Conservation (phyloP, 2,329 filamentous ascomycete genomes). For the Tolypocladium cylindrosporum region DNA sequence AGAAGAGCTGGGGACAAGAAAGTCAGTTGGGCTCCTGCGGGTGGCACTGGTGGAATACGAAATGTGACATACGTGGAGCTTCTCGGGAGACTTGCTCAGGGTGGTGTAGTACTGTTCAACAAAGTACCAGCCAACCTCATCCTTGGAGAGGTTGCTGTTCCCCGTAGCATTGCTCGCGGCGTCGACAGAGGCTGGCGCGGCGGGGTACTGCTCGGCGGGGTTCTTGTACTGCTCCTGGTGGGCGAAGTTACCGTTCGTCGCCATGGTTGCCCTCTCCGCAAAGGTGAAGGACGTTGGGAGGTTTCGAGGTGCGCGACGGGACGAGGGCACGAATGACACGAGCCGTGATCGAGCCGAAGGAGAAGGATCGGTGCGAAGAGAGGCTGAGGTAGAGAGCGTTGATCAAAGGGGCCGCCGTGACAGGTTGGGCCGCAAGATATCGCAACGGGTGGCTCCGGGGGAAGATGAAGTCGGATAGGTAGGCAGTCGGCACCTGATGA, state of each 20-base stretch:
- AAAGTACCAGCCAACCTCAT: conserved; percentile 98
- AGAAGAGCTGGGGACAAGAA: conserved; percentile 58
- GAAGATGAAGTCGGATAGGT: not conserved
- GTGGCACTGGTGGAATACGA: not conserved
- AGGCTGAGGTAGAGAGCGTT: not conserved
- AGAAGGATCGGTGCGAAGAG: not conserved
- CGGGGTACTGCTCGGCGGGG: conserved; percentile 26
- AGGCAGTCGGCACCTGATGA: conserved; percentile 8
- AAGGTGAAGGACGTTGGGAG: not conserved
- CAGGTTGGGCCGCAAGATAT: not conserved
- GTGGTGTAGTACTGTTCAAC: conserved; percentile 99
- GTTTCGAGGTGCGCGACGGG: not conserved
- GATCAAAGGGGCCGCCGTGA: not conserved
- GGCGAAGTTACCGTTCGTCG: conserved; percentile 46
- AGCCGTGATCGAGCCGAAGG: not conserved
- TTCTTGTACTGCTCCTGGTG: conserved; percentile 33
- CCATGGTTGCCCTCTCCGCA: conserved; percentile 29
- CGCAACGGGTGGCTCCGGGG: not conserved
- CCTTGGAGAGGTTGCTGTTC: conserved; percentile 56
- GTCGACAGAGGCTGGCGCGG: conserved; percentile 23
- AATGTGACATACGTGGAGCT: conserved; percentile 59
- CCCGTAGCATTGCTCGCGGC: conserved; percentile 21
- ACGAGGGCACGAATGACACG: not conserved
- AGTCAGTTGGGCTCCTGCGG: not conserved
- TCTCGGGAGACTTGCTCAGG: conserved; percentile 85